Evolutionary conservation across 1,284 basidiomycete genomes (phyloP).

Genomic region (Phenoliferia sp.): DNA sequence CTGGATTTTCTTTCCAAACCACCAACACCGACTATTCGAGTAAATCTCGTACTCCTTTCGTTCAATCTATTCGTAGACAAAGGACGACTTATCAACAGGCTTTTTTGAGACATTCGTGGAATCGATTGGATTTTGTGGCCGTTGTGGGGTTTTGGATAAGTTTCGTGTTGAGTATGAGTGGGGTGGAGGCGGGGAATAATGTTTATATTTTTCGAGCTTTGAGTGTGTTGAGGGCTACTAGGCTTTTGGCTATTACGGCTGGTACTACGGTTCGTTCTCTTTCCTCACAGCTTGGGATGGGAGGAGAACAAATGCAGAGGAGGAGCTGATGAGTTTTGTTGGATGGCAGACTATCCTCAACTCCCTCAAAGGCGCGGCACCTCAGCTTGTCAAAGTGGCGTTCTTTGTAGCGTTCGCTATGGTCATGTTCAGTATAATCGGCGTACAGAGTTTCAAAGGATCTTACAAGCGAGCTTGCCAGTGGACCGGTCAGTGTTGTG

Average conservation of each 20-base stretch:
- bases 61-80: constrained; percentile 47
- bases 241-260: constrained; percentile 79
- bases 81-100: constrained; percentile 46
- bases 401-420: constrained; percentile 90
- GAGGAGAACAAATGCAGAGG: neutral
- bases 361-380: constrained; percentile 84
- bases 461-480: constrained; percentile 61
- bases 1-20: neutral
- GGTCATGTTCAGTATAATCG: constrained; percentile 79
- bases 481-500: constrained; percentile 38
- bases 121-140: constrained; percentile 81
- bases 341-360: constrained; percentile 75
- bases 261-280: constrained; percentile 70
- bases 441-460: constrained; percentile 83
- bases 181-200: constrained; percentile 63
- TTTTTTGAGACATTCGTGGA: constrained; percentile 91
- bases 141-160: constrained; percentile 76
- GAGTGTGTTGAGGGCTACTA: constrained; percentile 76
- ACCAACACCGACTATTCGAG: neutral
- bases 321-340: neutral
- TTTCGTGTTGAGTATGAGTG: constrained; percentile 63
- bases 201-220: constrained; percentile 71
- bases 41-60: constrained; percentile 43
- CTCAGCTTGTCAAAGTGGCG: constrained; percentile 79
- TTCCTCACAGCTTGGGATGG: neutral